phyloP scores from a whole-genome alignment of 192 early-diverging fungal species.

The Funneliformis mosseae region DNA sequence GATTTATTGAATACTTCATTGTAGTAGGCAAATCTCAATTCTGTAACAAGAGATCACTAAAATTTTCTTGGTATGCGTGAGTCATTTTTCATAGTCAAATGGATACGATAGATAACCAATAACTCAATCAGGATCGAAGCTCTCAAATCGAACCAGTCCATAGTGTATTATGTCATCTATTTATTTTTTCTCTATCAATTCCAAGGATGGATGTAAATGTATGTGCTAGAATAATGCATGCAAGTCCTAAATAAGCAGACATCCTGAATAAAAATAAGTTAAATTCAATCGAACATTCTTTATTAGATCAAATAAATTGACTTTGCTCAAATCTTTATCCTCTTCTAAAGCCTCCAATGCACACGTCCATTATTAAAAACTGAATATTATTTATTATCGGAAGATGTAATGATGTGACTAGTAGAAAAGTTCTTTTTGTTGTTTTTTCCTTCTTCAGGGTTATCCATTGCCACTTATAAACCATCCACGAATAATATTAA shows the following conservation, averaged over 20 bases:
- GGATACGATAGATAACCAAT: background rate
- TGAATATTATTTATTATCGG: background rate
- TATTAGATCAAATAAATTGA: no score
- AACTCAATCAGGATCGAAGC: background rate
- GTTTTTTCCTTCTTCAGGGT: background rate
- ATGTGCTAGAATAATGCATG: background rate
- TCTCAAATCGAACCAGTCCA: background rate
- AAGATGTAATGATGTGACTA: constrained; percentile 37
- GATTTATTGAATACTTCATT: background rate
- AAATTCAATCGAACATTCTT: no score
- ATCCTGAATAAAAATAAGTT: background rate
- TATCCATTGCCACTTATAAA: background rate
- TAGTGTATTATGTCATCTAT: background rate
- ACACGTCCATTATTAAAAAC: no score
- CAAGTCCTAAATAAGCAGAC: no score
- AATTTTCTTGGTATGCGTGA: background rate
- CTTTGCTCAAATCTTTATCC: no score
- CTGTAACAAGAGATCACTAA: no score
- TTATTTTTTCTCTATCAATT: background rate
- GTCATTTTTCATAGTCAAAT: background rate
- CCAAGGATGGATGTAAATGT: no score
- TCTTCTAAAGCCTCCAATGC: no score
- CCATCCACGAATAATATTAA: constrained; percentile 7
- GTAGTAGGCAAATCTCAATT: background rate
- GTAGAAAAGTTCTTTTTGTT: constrained; percentile 34